Evolutionary conservation across 2,329 filamentous ascomycete genomes (phyloP), one percentile per base, ranked within the genome.

Genomic region (Trichoderma asperellum): DNA sequence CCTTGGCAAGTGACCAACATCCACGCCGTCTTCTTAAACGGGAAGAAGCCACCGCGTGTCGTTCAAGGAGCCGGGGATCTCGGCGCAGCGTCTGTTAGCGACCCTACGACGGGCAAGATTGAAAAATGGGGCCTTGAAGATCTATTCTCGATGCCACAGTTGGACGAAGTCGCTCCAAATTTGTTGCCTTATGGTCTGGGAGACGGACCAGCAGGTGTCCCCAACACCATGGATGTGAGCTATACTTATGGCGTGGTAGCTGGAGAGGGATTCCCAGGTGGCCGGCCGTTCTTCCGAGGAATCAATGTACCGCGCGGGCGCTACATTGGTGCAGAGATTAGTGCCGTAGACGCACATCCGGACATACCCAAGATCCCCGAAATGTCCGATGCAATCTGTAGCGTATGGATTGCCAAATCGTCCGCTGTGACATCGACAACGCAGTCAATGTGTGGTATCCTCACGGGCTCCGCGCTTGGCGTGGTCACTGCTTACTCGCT

Each of bases 161-260:
- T 97, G 72, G 86, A 91, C 4, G 93, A 97, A 72, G 84, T 91
- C 40, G 91, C 91, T 73, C 89, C 92, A 3, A 89, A 91, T 7
- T 86, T 94, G 70, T 83, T 89, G 21, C 89, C 90, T 40, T 97
- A 91, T 79, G 95, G 95, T 3, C 78, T 94, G 61, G 93, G 92
- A 4, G 84, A 92, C 37, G 94, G 93, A 5, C 90, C 93, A 63
- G 89, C 93, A 11, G 93, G 91, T 18, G 83, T 90, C 29, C 92
- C 92, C 1, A 97, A 97, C 75, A 87, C 92, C 43, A 94, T 97
- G 91, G 94, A 97, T 77, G 88, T 97, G 43, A 97, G 94, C 76
- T 92, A 95, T 74, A 87, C 88, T 10, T 94, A 92, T 76, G 95
- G 95, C 10, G 88, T 95, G 81, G 82, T 97, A 8, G 90, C 92